Percentiles rank a stretch among this genome's conserved stretches.
Evolutionary conservation across 2,329 filamentous ascomycete species (phyloP).

Genomic region (Fusarium xyrophilum): DNA sequence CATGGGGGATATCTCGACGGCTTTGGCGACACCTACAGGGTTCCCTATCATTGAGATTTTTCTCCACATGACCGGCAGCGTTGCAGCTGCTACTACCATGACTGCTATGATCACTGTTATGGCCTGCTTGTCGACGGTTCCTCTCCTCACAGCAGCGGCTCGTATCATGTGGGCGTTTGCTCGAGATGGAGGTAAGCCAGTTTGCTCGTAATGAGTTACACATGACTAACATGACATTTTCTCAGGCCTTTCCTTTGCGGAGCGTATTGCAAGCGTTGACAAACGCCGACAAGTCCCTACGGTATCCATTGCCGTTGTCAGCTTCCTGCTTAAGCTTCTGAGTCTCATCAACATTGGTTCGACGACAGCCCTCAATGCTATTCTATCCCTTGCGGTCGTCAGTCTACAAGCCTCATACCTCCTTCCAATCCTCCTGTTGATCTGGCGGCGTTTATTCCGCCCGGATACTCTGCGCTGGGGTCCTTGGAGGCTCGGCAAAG

Average conservation of each 20-base stretch:
- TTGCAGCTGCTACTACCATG: background rate
- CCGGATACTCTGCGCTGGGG: conserved; percentile 22
- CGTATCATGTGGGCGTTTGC: conserved; percentile 35
- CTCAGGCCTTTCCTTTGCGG: conserved; percentile 25
- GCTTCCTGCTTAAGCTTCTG: conserved; percentile 18
- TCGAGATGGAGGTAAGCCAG: conserved; percentile 16
- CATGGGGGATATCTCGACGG: conserved; percentile 19
- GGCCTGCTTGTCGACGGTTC: conserved; percentile 21
- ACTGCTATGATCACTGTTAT: conserved; percentile 8
- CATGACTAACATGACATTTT: fast-evolving
- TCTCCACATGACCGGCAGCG: conserved; percentile 6
- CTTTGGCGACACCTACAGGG: conserved; percentile 9
- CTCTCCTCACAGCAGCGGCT: conserved; percentile 22
- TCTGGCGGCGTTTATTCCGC: conserved; percentile 22
- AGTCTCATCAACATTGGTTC: conserved; percentile 37
- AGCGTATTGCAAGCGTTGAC: conserved; percentile 11
- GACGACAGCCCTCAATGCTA: conserved; percentile 33
- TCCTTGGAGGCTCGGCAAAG: conserved; percentile 21
- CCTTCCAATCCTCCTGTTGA: conserved; percentile 8
- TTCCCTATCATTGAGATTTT: conserved; percentile 34
- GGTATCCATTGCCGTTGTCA: background rate
- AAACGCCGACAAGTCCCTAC: conserved; percentile 20
- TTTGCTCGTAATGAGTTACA: fast-evolving
- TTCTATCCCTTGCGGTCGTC: conserved; percentile 25
- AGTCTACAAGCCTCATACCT: conserved; percentile 28